phyloP scores from a whole-genome alignment of 2,329 filamentous ascomycete species.

The Aciculosporium take region DNA sequence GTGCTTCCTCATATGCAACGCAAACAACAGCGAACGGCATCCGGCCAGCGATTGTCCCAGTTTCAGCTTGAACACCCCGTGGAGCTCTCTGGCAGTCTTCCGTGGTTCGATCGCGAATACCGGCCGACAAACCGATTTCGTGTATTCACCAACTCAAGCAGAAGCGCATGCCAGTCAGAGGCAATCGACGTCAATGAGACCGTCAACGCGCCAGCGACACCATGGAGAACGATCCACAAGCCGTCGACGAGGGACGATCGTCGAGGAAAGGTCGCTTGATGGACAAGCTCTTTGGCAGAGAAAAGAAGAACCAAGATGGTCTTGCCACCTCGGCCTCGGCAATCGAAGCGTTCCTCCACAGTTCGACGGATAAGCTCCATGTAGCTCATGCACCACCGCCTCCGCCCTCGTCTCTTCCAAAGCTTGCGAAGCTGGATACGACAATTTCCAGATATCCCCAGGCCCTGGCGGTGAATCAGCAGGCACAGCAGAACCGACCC shows the following conservation, averaged over 20 bases:
- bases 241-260: slow-evolving; percentile 24
- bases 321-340: slow-evolving; percentile 28
- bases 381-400: slow-evolving; percentile 35
- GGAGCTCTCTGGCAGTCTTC: neutral
- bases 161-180: neutral
- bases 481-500: slow-evolving; percentile 30
- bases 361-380: slow-evolving; percentile 39
- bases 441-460: slow-evolving; percentile 42
- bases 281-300: slow-evolving; percentile 45
- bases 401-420: slow-evolving; percentile 27
- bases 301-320: slow-evolving; percentile 19
- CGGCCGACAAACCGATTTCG: slow-evolving; percentile 1
- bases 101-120: neutral
- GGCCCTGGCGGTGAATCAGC: slow-evolving; percentile 30
- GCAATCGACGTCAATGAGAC: slow-evolving; percentile 16
- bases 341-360: slow-evolving; percentile 45
- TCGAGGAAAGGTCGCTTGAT: slow-evolving; percentile 43
- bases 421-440: slow-evolving; percentile 43
- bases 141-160: neutral
- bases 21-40: slow-evolving; percentile 1
- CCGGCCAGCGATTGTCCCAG: neutral
- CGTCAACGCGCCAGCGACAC: slow-evolving; percentile 12
- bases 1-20: slow-evolving; percentile 1
- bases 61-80: neutral
- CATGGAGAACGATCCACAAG: slow-evolving; percentile 33